phyloP scores from a whole-genome alignment of 2,329 filamentous ascomycete genomes.

The Sarocladium oryzae region DNA sequence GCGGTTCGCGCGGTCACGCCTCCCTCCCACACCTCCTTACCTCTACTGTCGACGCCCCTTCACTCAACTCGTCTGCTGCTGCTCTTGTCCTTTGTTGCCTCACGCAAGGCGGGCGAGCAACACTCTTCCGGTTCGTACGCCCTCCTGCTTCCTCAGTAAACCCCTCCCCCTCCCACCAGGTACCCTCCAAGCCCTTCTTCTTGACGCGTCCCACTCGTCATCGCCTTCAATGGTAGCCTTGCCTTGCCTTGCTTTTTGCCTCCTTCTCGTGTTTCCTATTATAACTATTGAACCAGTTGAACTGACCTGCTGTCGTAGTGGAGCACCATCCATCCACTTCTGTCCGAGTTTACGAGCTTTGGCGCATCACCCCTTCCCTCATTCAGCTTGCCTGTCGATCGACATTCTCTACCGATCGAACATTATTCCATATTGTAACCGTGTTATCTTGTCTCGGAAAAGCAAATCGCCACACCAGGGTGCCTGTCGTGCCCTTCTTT shows the following conservation, averaged over 20 bases:
- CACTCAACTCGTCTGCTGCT: not conserved
- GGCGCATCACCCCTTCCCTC: not conserved
- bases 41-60: not conserved
- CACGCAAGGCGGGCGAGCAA: not conserved
- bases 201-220: constrained; percentile 4
- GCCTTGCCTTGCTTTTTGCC: not conserved
- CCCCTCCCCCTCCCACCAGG: not conserved
- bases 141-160: not conserved
- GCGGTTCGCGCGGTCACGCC: constrained; percentile 7
- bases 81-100: constrained; percentile 1
- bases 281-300: constrained; percentile 1
- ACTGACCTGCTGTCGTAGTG: constrained; percentile 7
- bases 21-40: not conserved
- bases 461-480: not conserved
- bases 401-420: constrained; percentile 8
- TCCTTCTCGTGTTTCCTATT: not conserved
- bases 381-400: constrained; percentile 2
- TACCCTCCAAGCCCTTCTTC: constrained; percentile 1
- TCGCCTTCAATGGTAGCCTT: not conserved
- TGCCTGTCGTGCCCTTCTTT: not conserved
- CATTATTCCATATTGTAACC: not conserved
- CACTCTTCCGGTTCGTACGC: constrained; percentile 3
- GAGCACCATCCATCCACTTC: not conserved
- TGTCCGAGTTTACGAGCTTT: constrained; percentile 5
- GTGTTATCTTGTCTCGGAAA: not conserved